These are phyloP conservation scores for Saturnispora kantuleensis DNA, from an alignment of 805 yeast genomes.

Conservation along the genomic window DNA sequence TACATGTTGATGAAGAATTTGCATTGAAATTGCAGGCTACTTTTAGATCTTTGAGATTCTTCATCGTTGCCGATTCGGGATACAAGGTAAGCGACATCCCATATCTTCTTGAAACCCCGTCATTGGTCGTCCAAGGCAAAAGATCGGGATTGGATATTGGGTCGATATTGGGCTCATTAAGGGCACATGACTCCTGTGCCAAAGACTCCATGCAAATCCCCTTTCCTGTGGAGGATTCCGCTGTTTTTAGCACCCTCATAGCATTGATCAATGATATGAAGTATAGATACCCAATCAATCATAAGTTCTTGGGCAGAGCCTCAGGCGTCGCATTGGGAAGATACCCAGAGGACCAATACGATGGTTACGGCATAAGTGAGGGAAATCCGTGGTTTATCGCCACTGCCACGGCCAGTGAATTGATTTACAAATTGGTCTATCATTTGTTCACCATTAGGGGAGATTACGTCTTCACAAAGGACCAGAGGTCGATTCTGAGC, in stretches of 20 bases:
- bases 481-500: constrained; percentile 17
- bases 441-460: constrained; percentile 30
- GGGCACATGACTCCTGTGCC: constrained; percentile 34
- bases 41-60: constrained; percentile 30
- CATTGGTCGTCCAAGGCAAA: constrained; percentile 24
- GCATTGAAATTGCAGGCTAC: constrained; percentile 21
- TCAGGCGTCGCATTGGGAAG: constrained; percentile 72
- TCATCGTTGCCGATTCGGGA: constrained; percentile 33
- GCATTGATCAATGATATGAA: constrained; percentile 61
- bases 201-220: constrained; percentile 40
- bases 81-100: constrained; percentile 33
- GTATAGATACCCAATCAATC: constrained; percentile 69
- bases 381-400: constrained; percentile 94
- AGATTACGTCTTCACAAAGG: constrained; percentile 32
- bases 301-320: constrained; percentile 28
- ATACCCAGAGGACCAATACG: constrained; percentile 86
- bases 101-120: constrained; percentile 65
- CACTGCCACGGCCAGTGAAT: constrained; percentile 59
- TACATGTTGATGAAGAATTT: constrained; percentile 24
- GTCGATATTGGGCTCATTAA: constrained; percentile 40
- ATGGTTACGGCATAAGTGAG: constrained; percentile 59
- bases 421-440: constrained; percentile 45
- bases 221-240: constrained; percentile 48
- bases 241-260: constrained; percentile 52
- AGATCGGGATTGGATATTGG: constrained; percentile 79